These are phyloP conservation scores for Fusarium bactridioides DNA, from an alignment of 2,329 filamentous ascomycete genomes.

Conservation along the genomic window DNA sequence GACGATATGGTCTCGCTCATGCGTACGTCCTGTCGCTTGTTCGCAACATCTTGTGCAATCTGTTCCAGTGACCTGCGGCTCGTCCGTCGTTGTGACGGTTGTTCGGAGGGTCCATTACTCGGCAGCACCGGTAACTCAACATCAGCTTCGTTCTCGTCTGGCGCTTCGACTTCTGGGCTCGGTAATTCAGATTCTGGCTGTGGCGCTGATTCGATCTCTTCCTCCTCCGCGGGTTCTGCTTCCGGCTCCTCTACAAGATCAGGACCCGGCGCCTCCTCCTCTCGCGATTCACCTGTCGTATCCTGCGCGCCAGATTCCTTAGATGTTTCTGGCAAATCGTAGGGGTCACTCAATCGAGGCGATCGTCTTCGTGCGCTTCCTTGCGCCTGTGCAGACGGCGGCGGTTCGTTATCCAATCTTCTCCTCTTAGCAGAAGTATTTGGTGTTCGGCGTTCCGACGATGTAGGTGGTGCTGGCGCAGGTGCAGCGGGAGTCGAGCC, in stretches of 20 bases:
- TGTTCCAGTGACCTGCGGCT: conserved; percentile 32
- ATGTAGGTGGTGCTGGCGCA: conserved; percentile 32
- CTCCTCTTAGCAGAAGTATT: conserved; percentile 60
- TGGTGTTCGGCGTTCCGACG: conserved; percentile 51
- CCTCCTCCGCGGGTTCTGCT: background rate
- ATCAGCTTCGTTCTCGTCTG: conserved; percentile 10
- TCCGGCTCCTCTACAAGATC: background rate
- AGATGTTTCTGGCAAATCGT: conserved; percentile 44
- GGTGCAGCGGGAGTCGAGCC: conserved; percentile 35
- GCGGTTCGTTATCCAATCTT: conserved; percentile 44
- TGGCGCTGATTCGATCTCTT: background rate
- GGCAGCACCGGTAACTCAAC: conserved; percentile 38
- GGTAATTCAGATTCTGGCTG: conserved; percentile 7
- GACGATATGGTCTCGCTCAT: conserved; percentile 49
- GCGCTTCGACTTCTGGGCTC: conserved; percentile 9
- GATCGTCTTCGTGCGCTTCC: conserved; percentile 27
- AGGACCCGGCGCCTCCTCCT: background rate
- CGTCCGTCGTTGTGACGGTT: conserved; percentile 14
- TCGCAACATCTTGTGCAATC: conserved; percentile 57
- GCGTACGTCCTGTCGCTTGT: conserved; percentile 54
- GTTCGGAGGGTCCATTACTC: conserved; percentile 2
- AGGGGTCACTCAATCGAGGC: conserved; percentile 35
- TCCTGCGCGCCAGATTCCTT: conserved; percentile 39
- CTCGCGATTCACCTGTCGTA: background rate
- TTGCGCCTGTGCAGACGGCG: conserved; percentile 12